Evolutionary conservation across 495 filamentous ascomycete genomes (phyloP), one percentile per base, ranked within the genome.

Genomic region (Parmelia sp.): DNA sequence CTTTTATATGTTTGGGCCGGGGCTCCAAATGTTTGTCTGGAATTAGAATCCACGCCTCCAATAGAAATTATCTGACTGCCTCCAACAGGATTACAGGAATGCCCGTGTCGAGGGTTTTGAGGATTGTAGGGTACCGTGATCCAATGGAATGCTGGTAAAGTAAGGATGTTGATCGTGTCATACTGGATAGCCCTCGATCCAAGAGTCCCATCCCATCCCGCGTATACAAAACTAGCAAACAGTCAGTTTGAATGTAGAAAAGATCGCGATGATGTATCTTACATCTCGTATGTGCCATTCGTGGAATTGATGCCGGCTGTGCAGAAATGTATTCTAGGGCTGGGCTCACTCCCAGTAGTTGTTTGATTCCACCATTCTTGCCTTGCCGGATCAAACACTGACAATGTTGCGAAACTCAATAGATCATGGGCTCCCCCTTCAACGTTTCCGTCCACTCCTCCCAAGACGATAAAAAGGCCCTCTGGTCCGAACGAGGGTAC

Each of bases 111-210:
- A 23, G 64, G 57, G 29, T 47, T 49, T 21, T 49, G 2, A 12
- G 67, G 56, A 19, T 11, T 19, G 27, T 66, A 64, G 14, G 70
- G 47, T 4, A 71, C 68, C 45, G 68, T 66, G 40, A 75, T 71
- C 72, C 79, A 80, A 33, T 72, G 65, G 37, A 81, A 81, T 15
- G 76, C 78, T 3, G 78, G 79, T 5, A 80, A 62, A 47, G 74
- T 76, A n/a, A 80, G 71, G n/a, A 82, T 67, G 17, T 23, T 66
- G 27, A 70, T 57, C 7, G 64, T 57, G 25, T 67, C 65, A 19
- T 44, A 62, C 3, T 53, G 47, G 19, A 63, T 21, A 19, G 58
- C 25, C 12, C 0, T 11, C 10, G 14, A 9, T 33, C 45, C 55
- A 10, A 61, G 10, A 17, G 35, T 27, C 2, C 33, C 53, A 45